These are phyloP conservation scores for Fusarium sambucinum DNA, from an alignment of 2,329 filamentous ascomycete species.

Conservation along the genomic window DNA sequence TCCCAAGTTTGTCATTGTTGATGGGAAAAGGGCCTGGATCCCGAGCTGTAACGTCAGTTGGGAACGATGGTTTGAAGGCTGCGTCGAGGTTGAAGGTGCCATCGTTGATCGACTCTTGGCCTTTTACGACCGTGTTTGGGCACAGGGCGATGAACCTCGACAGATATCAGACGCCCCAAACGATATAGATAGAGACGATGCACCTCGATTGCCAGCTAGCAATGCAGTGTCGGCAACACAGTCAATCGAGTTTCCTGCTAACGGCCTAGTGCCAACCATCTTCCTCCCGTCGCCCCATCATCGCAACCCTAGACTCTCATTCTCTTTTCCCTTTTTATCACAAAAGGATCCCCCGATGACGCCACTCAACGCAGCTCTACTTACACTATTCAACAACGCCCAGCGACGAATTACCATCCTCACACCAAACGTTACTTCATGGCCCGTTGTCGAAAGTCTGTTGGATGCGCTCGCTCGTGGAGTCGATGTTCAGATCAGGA, in stretches of 20 bases:
- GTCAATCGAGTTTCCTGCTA: conserved; percentile 44
- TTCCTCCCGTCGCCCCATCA: conserved; percentile 82
- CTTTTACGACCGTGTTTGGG: conserved; percentile 81
- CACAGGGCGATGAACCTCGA: conserved; percentile 35
- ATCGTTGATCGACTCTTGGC: conserved; percentile 70
- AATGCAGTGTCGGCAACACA: conserved; percentile 48
- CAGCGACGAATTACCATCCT: conserved; percentile 73
- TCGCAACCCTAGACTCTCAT: conserved; percentile 74
- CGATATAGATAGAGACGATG: neutral
- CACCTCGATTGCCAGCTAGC: neutral
- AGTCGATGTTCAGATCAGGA: conserved; percentile 75
- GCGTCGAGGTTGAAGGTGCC: conserved; percentile 73
- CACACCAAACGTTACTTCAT: conserved; percentile 82
- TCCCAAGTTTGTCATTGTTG: conserved; percentile 83
- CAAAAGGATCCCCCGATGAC: conserved; percentile 68
- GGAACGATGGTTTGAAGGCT: conserved; percentile 89
- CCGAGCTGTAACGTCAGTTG: conserved; percentile 88
- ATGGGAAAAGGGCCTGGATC: conserved; percentile 73
- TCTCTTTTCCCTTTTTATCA: conserved; percentile 68
- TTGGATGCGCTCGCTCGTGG: conserved; percentile 72
- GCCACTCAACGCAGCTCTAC: conserved; percentile 74
- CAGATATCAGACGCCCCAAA: neutral
- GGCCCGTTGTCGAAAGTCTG: conserved; percentile 71
- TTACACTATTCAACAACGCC: conserved; percentile 71
- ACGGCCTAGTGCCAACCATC: conserved; percentile 62